A percentile compares a stretch with the other conserved stretches of the same genome.
Evolutionary conservation across 805 yeast genomes (phyloP).

Genomic region (Barnettozyma wickerhamii): DNA sequence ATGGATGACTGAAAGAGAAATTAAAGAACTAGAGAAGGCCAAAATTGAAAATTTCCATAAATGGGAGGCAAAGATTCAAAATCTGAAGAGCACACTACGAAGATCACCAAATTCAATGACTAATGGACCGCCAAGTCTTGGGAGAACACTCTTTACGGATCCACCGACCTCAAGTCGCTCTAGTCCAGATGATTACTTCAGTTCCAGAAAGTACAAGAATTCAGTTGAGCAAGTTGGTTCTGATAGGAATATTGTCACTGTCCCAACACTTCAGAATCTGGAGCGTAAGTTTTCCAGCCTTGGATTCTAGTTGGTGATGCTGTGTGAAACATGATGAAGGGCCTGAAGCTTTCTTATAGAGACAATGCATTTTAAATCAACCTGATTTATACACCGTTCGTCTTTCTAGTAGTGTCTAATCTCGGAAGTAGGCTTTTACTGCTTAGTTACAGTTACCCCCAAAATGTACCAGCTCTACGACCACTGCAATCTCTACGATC

Average conservation of each 20-base stretch:
- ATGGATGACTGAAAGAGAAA: conserved; percentile 22
- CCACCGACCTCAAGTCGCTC: neutral
- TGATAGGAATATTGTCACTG: neutral
- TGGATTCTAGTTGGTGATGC: conserved; percentile 1
- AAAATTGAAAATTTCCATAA: conserved; percentile 19
- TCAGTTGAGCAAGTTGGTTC: neutral
- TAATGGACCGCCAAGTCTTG: neutral
- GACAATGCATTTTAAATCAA: too few species aligned
- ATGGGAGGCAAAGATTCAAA: conserved; percentile 22
- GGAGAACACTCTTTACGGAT: neutral
- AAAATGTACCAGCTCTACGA: too few species aligned
- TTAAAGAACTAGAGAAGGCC: conserved; percentile 15
- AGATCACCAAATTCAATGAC: too few species aligned
- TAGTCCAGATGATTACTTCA: neutral
- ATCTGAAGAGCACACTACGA: conserved; percentile 5
- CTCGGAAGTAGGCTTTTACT: too few species aligned
- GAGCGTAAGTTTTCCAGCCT: conserved; percentile 9
- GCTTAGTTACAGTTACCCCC: too few species aligned
- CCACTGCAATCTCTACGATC: too few species aligned
- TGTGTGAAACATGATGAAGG: too few species aligned
- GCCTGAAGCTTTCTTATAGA: too few species aligned
- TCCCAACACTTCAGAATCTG: conserved; percentile 12
- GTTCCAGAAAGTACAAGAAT: neutral
- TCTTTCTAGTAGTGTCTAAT: too few species aligned
- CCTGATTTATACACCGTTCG: too few species aligned